Evolutionary conservation across 192 early-diverging fungal species (phyloP), one percentile per base, ranked within the genome.

Genomic region (Geranomyces michiganensis): DNA sequence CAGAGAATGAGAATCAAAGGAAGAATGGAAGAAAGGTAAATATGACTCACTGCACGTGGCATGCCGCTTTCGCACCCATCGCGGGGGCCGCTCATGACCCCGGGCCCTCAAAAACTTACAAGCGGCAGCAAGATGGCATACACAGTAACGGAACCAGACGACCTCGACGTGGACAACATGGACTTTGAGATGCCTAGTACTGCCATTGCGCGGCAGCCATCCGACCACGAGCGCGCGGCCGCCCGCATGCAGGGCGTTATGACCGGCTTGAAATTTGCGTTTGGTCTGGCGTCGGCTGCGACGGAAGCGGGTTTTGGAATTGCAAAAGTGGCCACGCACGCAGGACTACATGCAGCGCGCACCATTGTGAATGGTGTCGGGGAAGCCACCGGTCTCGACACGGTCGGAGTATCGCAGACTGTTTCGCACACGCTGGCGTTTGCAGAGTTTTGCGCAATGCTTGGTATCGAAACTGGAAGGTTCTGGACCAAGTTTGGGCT

Each of bases 401-500:
- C 68, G 8, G 67, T 65, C 17, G 73, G 73, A 15, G 68, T 80
- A 7, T 75, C 79, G 12, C 75, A 72, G 14, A 32, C 76, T 33
- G 48, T 77, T 45, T 66, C 71, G 31, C 47, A 49, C n/a, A 67
- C 70, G 10, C 41, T 83, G 19, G 48, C 33, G 41, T 33, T 81
- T 51, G 78, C 82, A 15, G 79, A 84, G 62, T 75, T 73, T 55
- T 75, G 77, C 60, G 71, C 77, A 6, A 36, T 75, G 22, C 48
- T 72, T 8, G 78, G 79, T 2, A 80, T 84, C 64, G 72, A 78
- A 47, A 58, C 72, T 24, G 82, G 82, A 19, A 59, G 73, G 21
- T 77, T 68, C 47, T 79, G 73, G 59, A 84, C 82, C 15, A 68
- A 79, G 26, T 59, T 84, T 33, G 73, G 76, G 12, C 46, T 84